Conservation (phyloP, 1,139 yeast species). For the Diutina ranongensis region DNA sequence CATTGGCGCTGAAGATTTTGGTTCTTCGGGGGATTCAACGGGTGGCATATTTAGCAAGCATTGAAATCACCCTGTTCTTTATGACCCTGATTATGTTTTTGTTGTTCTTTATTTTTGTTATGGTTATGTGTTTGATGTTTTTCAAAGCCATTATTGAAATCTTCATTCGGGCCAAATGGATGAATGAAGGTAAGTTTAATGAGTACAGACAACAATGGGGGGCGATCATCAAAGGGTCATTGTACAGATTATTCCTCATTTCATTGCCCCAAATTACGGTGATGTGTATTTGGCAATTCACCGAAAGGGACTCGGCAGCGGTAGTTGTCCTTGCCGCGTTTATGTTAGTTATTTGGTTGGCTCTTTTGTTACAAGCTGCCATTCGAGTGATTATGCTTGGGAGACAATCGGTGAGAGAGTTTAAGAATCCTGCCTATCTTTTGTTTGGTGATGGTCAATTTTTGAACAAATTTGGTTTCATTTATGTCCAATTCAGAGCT, state of each 20-base stretch:
- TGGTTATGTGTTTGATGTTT: constrained; percentile 51
- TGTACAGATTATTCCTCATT: constrained; percentile 69
- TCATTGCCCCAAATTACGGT: constrained; percentile 82
- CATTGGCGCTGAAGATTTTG: constrained; percentile 50
- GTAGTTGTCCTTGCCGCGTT: constrained; percentile 68
- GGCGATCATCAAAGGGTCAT: constrained; percentile 71
- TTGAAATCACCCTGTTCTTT: constrained; percentile 78
- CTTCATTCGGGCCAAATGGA: constrained; percentile 44
- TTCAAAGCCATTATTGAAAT: constrained; percentile 72
- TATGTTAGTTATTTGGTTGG: constrained; percentile 43
- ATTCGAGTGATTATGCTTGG: constrained; percentile 63
- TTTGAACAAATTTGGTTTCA: constrained; percentile 82
- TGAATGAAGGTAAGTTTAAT: constrained; percentile 55
- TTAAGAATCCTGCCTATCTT: constrained; percentile 87
- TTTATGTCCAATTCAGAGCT: constrained; percentile 86
- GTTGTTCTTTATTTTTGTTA: constrained; percentile 63
- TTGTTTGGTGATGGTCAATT: constrained; percentile 75
- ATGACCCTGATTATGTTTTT: constrained; percentile 81
- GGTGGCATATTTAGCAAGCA: constrained; percentile 73
- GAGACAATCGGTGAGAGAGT: constrained; percentile 53
- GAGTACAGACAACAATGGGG: constrained; percentile 79
- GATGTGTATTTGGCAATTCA: constrained; percentile 82
- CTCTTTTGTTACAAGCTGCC: constrained; percentile 64
- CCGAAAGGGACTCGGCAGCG: constrained; percentile 75
- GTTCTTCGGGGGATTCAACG: constrained; percentile 87